Percentiles rank a stretch among this genome's conserved stretches.
phyloP scores from a whole-genome alignment of 2,329 filamentous ascomycete species.

The Pseudopyrenochaeta lycopersici region DNA sequence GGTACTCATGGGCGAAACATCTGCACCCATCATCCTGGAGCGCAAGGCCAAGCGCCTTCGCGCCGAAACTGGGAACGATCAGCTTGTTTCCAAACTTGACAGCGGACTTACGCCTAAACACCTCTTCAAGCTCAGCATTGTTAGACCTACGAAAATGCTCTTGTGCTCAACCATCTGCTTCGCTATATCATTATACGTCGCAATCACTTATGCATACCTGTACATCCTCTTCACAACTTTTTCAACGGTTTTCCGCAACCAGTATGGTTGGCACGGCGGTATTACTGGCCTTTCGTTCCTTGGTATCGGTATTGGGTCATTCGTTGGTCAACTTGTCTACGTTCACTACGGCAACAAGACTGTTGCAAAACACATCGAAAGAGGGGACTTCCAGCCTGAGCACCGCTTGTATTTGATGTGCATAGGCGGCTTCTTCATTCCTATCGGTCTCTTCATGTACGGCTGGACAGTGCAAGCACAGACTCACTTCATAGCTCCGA shows the following conservation, averaged over 20 bases:
- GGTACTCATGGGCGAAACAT: constrained; percentile 59
- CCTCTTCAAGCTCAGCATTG: constrained; percentile 56
- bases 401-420: constrained; percentile 47
- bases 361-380: constrained; percentile 36
- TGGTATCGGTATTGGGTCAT: constrained; percentile 52
- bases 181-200: constrained; percentile 47
- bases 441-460: constrained; percentile 49
- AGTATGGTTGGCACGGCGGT: constrained; percentile 52
- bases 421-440: constrained; percentile 43
- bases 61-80: constrained; percentile 61
- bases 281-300: constrained; percentile 53
- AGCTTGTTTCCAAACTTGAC: constrained; percentile 53
- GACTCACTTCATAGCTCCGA: constrained; percentile 49
- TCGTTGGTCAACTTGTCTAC: constrained; percentile 47
- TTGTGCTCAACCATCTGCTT: constrained; percentile 46
- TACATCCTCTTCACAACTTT: constrained; percentile 59
- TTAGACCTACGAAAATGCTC: constrained; percentile 52
- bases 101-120: constrained; percentile 45
- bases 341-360: constrained; percentile 43
- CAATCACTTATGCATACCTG: constrained; percentile 51
- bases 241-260: constrained; percentile 50
- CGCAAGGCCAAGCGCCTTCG: constrained; percentile 59
- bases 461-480: constrained; percentile 47
- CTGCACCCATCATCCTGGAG: constrained; percentile 58
- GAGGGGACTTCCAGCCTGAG: constrained; percentile 46